These are phyloP conservation scores for Excoecaria cochinchinensis DNA, from an alignment of 345 rosid genomes.

Conservation along the genomic window DNA sequence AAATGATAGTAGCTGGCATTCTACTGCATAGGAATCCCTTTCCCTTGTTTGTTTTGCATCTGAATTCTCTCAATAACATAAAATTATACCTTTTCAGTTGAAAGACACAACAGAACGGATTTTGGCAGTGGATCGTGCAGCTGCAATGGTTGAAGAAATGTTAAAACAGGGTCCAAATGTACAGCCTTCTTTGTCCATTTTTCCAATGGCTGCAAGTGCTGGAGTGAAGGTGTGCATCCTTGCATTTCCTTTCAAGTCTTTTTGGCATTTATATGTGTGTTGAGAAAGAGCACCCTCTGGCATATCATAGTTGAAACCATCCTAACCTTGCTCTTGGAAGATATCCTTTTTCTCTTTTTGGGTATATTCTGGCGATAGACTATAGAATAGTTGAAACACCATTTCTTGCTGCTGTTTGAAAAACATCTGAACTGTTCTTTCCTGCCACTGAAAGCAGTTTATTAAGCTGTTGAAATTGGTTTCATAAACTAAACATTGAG, in stretches of 20 bases:
- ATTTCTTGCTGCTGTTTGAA: neutral
- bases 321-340: neutral
- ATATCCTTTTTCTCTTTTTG: neutral
- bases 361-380: neutral
- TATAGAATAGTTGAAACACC: neutral
- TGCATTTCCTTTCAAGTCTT: conserved; percentile 1
- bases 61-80: neutral
- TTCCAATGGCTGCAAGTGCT: conserved; percentile 27
- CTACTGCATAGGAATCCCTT: neutral
- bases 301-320: neutral
- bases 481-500: conserved; percentile 9
- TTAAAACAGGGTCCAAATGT: conserved; percentile 62
- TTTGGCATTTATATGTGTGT: neutral
- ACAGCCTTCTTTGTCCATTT: conserved; percentile 32
- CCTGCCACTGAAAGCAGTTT: neutral
- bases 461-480: neutral
- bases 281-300: neutral
- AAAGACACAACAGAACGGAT: conserved; percentile 91
- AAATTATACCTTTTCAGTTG: conserved; percentile 40
- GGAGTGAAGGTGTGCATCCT: conserved; percentile 41
- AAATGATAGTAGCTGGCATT: neutral
- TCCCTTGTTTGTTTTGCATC: neutral
- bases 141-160: conserved; percentile 85
- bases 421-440: neutral
- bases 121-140: conserved; percentile 87